Conservation (phyloP, 202 grass and related monocot species). For the Setaria italica region DNA sequence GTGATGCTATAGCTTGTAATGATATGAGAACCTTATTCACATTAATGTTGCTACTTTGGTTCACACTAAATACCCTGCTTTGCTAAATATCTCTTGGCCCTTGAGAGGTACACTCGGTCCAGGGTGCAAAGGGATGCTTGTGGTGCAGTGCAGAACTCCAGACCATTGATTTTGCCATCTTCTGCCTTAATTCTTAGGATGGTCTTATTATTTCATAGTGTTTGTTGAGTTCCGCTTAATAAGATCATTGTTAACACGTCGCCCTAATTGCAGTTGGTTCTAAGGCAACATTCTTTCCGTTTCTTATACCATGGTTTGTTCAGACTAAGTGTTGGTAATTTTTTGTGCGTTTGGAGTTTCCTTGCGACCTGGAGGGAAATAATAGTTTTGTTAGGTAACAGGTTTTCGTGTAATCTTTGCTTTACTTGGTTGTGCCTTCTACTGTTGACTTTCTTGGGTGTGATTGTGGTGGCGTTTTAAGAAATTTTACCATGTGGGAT, state of each 20-base stretch:
- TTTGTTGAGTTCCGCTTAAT: not conserved
- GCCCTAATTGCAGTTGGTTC: not conserved
- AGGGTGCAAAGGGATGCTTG: not conserved
- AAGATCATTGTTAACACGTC: not conserved
- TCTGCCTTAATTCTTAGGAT: not conserved
- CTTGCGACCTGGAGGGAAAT: not conserved
- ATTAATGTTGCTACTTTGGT: not conserved
- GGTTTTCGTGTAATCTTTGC: conserved; percentile 7
- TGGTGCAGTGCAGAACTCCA: not conserved
- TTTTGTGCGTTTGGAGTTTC: not conserved
- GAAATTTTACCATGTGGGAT: not conserved
- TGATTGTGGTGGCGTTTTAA: not conserved
- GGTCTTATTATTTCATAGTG: not conserved
- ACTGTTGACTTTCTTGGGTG: not conserved
- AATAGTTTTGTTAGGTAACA: not conserved
- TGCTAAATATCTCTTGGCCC: not conserved
- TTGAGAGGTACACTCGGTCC: not conserved
- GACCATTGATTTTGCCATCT: not conserved
- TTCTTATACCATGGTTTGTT: not conserved
- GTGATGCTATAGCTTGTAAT: not conserved
- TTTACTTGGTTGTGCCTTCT: not conserved
- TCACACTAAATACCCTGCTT: not conserved
- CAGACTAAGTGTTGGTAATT: not conserved
- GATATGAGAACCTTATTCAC: not conserved
- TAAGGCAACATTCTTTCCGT: not conserved